These are phyloP conservation scores for Parmelia sp. DNA, from an alignment of 495 filamentous ascomycete species.

Conservation along the genomic window DNA sequence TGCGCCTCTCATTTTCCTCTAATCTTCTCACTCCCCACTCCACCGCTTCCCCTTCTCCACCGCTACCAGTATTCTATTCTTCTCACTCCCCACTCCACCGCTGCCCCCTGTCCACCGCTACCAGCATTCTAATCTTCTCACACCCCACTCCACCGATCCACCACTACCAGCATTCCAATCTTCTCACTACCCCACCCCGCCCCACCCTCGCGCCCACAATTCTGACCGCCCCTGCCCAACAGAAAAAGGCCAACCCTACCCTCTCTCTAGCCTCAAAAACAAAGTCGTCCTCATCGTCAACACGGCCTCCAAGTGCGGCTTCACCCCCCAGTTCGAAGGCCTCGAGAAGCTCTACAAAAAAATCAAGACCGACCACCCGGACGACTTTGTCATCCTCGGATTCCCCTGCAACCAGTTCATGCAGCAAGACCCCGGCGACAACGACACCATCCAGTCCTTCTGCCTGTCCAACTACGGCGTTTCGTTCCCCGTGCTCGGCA, in stretches of 20 bases:
- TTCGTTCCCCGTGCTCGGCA: constrained; percentile 82
- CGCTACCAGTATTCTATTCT: no score
- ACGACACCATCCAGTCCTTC: constrained; percentile 88
- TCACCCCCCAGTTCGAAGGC: constrained; percentile 91
- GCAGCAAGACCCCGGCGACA: constrained; percentile 72
- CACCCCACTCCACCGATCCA: no score
- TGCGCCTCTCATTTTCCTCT: not conserved
- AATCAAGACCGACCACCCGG: constrained; percentile 57
- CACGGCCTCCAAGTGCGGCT: constrained; percentile 98
- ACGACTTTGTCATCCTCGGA: constrained; percentile 79
- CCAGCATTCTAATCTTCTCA: no score
- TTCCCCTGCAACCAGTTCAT: constrained; percentile 99
- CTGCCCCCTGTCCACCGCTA: no score
- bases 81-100: no score
- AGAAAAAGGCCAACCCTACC: constrained; percentile 71
- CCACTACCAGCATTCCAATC: no score
- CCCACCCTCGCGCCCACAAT: constrained; percentile 14
- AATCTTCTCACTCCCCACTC: not conserved
- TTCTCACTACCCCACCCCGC: not conserved
- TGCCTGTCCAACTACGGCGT: constrained; percentile 95
- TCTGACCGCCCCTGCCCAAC: constrained; percentile 25
- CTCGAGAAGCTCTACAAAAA: constrained; percentile 88
- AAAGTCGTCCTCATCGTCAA: constrained; percentile 96
- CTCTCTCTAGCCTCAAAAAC: constrained; percentile 63
- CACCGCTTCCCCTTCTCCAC: no score